phyloP scores from a whole-genome alignment of 1,284 basidiomycete species.

The Tremellales sp. region DNA sequence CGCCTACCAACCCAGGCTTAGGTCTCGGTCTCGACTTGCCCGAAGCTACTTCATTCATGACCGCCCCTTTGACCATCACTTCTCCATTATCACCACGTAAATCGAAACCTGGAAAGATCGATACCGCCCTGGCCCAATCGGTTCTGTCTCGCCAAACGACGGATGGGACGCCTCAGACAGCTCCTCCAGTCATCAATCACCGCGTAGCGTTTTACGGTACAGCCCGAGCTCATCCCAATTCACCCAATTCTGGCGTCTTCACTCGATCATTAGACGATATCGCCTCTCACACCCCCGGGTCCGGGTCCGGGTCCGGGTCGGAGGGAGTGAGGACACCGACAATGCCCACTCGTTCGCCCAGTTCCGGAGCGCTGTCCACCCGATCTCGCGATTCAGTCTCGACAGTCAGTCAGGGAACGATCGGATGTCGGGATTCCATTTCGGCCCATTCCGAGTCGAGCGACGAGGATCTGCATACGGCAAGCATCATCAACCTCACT shows the following conservation, averaged over 20 bases:
- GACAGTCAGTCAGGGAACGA: not conserved
- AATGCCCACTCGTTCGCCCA: not conserved
- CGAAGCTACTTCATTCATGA: constrained; percentile 10
- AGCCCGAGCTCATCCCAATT: constrained; percentile 24
- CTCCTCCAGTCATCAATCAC: constrained; percentile 34
- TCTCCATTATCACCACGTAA: constrained; percentile 25
- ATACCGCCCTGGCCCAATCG: not conserved
- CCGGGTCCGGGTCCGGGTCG: no score
- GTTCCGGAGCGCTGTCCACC: not conserved
- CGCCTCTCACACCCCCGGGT: no score
- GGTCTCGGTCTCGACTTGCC: constrained; percentile 29
- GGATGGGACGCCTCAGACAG: constrained; percentile 11
- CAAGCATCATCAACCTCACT: constrained; percentile 36
- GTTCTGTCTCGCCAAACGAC: not conserved
- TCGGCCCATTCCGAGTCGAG: constrained; percentile 28
- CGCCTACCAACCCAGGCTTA: constrained; percentile 15
- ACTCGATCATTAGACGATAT: constrained; percentile 1
- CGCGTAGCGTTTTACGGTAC: constrained; percentile 39
- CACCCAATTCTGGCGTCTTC: constrained; percentile 26
- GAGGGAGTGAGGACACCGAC: not conserved
- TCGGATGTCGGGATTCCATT: constrained; percentile 19
- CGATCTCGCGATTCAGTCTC: not conserved
- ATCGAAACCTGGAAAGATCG: not conserved
- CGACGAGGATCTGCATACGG: constrained; percentile 40
- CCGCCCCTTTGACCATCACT: constrained; percentile 27